A percentile compares a stretch with the other conserved stretches of the same genome.
Evolutionary conservation across 148 eudicot genomes (phyloP).

Genomic region (Talinum fruticosum): DNA sequence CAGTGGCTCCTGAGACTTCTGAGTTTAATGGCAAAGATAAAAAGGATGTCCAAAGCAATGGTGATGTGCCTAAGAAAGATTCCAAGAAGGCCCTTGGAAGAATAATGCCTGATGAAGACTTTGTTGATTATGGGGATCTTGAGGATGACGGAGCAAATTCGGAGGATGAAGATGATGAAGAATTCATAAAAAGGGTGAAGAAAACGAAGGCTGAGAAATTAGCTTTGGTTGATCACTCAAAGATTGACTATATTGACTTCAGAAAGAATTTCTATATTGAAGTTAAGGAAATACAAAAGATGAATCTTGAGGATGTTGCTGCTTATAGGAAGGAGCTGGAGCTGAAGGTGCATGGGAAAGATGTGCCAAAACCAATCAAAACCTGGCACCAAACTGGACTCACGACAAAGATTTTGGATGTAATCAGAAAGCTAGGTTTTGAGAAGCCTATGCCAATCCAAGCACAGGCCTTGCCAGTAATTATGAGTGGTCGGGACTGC

Average conservation of each 20-base stretch:
- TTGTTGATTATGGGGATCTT: constrained; percentile 52
- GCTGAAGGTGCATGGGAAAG: constrained; percentile 76
- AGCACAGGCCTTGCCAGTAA: constrained; percentile 74
- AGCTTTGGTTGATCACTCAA: constrained; percentile 79
- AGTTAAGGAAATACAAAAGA: constrained; percentile 66
- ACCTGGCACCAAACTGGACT: constrained; percentile 84
- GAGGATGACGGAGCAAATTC: constrained; percentile 46
- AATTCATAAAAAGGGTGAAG: constrained; percentile 80
- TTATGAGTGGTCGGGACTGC: constrained; percentile 88
- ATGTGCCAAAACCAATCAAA: constrained; percentile 72
- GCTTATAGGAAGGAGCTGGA: constrained; percentile 61
- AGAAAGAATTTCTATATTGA: constrained; percentile 76
- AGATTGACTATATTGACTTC: constrained; percentile 57
- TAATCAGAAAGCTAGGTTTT: constrained; percentile 60
- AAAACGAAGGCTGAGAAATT: constrained; percentile 76
- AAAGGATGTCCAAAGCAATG: constrained; percentile 28
- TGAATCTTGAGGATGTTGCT: constrained; percentile 64
- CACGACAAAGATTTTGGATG: constrained; percentile 61
- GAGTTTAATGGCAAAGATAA: constrained; percentile 27
- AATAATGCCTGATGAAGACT: constrained; percentile 73
- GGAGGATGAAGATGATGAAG: constrained; percentile 86
- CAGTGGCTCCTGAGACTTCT: constrained; percentile 24
- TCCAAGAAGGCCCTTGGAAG: constrained; percentile 52
- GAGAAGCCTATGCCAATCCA: constrained; percentile 90
- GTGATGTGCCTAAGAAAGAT: constrained; percentile 36